These are phyloP conservation scores for Immersiella caudata DNA, from an alignment of 495 filamentous ascomycete species.

Conservation along the genomic window DNA sequence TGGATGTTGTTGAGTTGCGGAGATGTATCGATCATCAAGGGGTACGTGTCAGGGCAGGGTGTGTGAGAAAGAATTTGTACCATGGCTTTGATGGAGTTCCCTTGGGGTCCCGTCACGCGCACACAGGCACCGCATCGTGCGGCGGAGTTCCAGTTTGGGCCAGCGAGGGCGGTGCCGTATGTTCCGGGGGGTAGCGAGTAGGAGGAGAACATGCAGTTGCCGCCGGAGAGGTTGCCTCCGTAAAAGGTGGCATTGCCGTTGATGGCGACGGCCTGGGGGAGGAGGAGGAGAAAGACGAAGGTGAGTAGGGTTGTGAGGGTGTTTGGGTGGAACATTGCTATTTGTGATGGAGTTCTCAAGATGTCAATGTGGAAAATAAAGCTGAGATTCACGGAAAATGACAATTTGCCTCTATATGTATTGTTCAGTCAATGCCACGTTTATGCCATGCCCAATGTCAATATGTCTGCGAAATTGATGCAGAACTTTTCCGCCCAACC, in stretches of 20 bases:
- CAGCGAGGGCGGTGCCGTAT: conserved; percentile 59
- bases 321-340: not conserved
- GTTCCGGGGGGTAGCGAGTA: conserved; percentile 59
- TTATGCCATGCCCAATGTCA: not conserved
- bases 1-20: no score
- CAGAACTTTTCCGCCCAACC: no score
- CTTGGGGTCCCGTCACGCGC: conserved; percentile 55
- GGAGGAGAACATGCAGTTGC: conserved; percentile 59
- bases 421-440: not conserved
- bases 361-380: no score
- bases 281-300: not conserved
- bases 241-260: conserved; percentile 56
- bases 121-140: conserved; percentile 61
- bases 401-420: not conserved
- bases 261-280: conserved; percentile 11
- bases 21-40: no score
- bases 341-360: not conserved
- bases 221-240: conserved; percentile 59
- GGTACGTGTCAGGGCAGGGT: no score
- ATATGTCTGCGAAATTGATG: no score
- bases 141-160: conserved; percentile 53
- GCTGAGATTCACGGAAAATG: no score
- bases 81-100: conserved; percentile 65
- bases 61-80: no score
- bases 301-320: not conserved